phyloP scores from a whole-genome alignment of 495 filamentous ascomycete genomes.

The Parmelia sp. region DNA sequence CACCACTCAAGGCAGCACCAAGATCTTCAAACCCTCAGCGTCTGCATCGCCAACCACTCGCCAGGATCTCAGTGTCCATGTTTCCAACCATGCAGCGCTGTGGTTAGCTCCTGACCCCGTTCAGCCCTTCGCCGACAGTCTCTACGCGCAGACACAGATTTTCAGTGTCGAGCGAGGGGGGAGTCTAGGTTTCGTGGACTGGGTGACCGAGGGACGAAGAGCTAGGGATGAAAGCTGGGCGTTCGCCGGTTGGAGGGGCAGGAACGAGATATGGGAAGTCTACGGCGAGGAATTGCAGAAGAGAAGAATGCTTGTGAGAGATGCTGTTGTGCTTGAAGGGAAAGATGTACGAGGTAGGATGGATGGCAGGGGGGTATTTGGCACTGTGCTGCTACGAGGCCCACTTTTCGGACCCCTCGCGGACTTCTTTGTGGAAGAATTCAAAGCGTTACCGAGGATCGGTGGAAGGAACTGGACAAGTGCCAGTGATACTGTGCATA shows the following conservation, averaged over 20 bases:
- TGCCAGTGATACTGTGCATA: slow-evolving; percentile 9
- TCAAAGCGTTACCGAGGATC: slow-evolving; percentile 67
- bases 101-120: slow-evolving; percentile 92
- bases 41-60: slow-evolving; percentile 28
- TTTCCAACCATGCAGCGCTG: slow-evolving; percentile 60
- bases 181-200: slow-evolving; percentile 78
- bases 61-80: slow-evolving; percentile 59
- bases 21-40: slow-evolving; percentile 73
- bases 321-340: slow-evolving; percentile 67
- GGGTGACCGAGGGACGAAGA: slow-evolving; percentile 76
- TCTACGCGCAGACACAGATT: slow-evolving; percentile 74
- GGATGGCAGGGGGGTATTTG: slow-evolving; percentile 62
- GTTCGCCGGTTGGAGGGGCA: slow-evolving; percentile 64
- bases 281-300: slow-evolving; percentile 13
- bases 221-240: slow-evolving; percentile 90
- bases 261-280: slow-evolving; percentile 75
- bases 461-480: slow-evolving; percentile 69
- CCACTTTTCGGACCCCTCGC: slow-evolving; percentile 59
- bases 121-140: slow-evolving; percentile 69
- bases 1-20: slow-evolving; percentile 91
- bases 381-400: slow-evolving; percentile 77
- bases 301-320: slow-evolving; percentile 66
- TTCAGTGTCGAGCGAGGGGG: slow-evolving; percentile 57
- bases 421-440: slow-evolving; percentile 67
- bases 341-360: slow-evolving; percentile 50